Percentiles rank a stretch among this genome's conserved stretches.
Conservation (phyloP, 2,329 filamentous ascomycete genomes). For the Diplodia mutila region DNA sequence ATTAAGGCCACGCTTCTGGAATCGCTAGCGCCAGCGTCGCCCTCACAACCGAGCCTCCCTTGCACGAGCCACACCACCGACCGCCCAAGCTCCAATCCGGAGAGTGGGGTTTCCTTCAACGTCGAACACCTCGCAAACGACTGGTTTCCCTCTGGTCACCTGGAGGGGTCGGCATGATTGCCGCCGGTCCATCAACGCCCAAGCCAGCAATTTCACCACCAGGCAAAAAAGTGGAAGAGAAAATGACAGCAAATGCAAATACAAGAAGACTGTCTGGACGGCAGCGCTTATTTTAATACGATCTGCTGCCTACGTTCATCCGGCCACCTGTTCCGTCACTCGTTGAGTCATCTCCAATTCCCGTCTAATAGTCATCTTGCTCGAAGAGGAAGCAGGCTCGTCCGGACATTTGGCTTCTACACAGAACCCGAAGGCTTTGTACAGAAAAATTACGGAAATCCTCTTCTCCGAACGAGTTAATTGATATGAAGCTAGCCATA, state of each 20-base stretch:
- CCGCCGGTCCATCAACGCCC: neutral
- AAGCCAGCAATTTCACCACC: neutral
- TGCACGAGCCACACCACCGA: conserved; percentile 10
- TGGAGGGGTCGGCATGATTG: neutral
- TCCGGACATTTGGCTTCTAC: neutral
- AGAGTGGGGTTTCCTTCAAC: neutral
- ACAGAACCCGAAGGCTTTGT: no score
- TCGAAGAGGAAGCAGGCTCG: no score
- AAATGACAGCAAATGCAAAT: neutral
- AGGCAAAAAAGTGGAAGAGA: neutral
- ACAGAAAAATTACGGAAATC: no score
- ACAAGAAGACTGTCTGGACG: neutral
- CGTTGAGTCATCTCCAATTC: neutral
- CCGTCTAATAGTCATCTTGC: neutral
- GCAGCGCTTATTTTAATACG: neutral
- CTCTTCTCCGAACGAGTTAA: no score
- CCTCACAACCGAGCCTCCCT: neutral
- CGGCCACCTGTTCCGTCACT: neutral
- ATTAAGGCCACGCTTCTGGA: conserved; percentile 25
- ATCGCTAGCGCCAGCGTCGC: conserved; percentile 14
- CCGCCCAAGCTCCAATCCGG: neutral
- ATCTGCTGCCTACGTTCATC: neutral
- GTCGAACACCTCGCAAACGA: neutral
- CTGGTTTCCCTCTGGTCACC: no score
- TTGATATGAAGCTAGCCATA: no score